Conservation (phyloP, 495 filamentous ascomycete species). For the Penicillium cataractarum region DNA sequence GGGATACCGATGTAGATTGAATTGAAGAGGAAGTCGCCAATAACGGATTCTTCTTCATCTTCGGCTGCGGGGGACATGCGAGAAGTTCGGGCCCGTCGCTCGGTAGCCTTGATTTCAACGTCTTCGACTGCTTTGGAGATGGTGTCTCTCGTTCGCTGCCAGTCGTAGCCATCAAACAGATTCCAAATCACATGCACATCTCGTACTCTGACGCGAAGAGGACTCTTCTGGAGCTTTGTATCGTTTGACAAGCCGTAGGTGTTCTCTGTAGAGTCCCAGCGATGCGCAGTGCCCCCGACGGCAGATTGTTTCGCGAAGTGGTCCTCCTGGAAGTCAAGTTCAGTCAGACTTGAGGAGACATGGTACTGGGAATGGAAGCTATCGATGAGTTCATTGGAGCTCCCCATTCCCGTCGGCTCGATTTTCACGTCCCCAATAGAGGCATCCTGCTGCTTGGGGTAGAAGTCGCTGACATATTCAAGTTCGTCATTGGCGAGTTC, state of each 20-base stretch:
- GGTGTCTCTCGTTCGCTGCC: constrained; percentile 82
- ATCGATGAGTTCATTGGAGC: constrained; percentile 61
- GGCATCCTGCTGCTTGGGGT: constrained; percentile 42
- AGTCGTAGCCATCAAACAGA: constrained; percentile 96
- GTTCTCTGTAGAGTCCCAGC: constrained; percentile 77
- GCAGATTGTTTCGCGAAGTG: constrained; percentile 70
- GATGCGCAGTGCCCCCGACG: constrained; percentile 69
- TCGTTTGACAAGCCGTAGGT: constrained; percentile 69
- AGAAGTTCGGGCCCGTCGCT: constrained; percentile 60
- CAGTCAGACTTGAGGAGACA: constrained; percentile 51
- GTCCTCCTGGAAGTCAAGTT: constrained; percentile 74
- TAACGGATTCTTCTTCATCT: constrained; percentile 81
- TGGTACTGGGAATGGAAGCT: constrained; percentile 64
- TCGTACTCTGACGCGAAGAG: constrained; percentile 75
- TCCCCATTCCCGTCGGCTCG: constrained; percentile 33
- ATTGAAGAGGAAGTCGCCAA: constrained; percentile 96
- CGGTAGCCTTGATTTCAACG: constrained; percentile 78
- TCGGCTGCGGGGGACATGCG: constrained; percentile 51
- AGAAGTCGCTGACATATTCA: constrained; percentile 67
- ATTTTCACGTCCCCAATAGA: constrained; percentile 38
- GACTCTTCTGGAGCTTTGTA: constrained; percentile 64
- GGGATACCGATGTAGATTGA: constrained; percentile 97
- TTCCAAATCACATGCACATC: constrained; percentile 98
- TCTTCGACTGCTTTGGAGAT: constrained; percentile 86
- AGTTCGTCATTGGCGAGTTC: constrained; percentile 54